These are phyloP conservation scores for Hypoxylon sp. DNA, from an alignment of 2,329 filamentous ascomycete species.

Conservation along the genomic window DNA sequence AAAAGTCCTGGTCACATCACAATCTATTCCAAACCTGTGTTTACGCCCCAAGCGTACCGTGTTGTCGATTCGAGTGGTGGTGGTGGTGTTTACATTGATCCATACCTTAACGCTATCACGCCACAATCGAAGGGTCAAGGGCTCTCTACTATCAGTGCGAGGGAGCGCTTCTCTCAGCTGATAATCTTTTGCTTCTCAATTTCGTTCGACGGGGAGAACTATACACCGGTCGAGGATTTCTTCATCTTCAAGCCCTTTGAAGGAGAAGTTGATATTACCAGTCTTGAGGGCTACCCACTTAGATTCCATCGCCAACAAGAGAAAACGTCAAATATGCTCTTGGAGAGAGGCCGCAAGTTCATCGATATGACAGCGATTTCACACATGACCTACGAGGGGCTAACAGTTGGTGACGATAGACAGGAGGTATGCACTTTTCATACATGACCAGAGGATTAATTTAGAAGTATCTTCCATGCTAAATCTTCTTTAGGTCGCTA, in stretches of 20 bases:
- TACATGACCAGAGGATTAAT: too few relatives aligned
- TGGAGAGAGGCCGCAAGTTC: constrained; percentile 35
- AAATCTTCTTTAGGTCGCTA: constrained; percentile 41
- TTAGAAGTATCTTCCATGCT: not conserved
- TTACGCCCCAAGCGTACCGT: constrained; percentile 39
- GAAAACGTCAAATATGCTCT: constrained; percentile 13
- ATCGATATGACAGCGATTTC: constrained; percentile 41
- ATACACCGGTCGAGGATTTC: constrained; percentile 36
- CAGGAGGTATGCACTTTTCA: constrained; percentile 38
- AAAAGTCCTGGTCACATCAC: not conserved
- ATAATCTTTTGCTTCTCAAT: constrained; percentile 43
- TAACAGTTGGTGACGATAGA: constrained; percentile 39
- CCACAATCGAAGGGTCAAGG: constrained; percentile 5
- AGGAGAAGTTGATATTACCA: constrained; percentile 41
- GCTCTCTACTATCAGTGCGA: constrained; percentile 6
- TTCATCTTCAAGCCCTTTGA: constrained; percentile 48
- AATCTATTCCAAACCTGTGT: not conserved
- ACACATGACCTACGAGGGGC: constrained; percentile 48
- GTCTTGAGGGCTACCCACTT: constrained; percentile 46
- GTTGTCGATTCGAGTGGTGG: constrained; percentile 35
- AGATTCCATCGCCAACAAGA: constrained; percentile 26
- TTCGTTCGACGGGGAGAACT: constrained; percentile 44
- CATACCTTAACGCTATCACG: not conserved
- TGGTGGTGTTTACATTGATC: not conserved
- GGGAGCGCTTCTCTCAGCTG: constrained; percentile 24